Base-by-base conservation (phyloP, 1,284 basidiomycete species). In the Cutaneotrichosporon sp. region DNA sequence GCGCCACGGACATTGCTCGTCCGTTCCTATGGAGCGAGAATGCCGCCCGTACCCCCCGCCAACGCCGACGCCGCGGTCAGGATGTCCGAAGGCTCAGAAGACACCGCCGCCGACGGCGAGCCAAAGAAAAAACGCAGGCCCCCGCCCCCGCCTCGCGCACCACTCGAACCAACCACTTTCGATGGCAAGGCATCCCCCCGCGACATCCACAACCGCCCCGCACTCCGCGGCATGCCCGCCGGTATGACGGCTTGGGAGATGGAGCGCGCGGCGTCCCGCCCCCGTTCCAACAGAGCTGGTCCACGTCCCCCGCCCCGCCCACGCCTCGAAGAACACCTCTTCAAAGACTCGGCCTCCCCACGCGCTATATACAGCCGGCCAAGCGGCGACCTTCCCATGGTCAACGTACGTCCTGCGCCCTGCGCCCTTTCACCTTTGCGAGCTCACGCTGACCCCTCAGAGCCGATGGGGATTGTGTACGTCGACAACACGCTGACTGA, bases 381-480 rank as follows among this genome's bases (percentile, higher is more conserved):
- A 3, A 38, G 46, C 38, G 39, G 54, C 36, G 57, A 53, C 20
- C 55, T 75, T 56, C 74, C 74, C 0, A 53, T 50, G 10, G 38
- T 72, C 15, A 62, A 61, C 60, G 73, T 73, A 59, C 52, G 72
- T 41, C 9, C 2, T 38, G 15, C 36, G 17, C 23, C 33, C 12
- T n/a, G 44, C 40, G 40, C 21, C 15, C 21, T 4, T 21, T 23
- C 21, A 4, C 4, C 21, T 5, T 21, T 38, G 15, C 36, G 36
- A 17, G 9, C 15, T 38, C n/a, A 10, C 17, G 20, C 38, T 39
- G 17, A 17, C 9, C 22, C 4, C 35, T 17, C 48, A 74, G 70
- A 70, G 58, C 53, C 58, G 61, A 46, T 39, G 60, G 38, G 65
- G 65, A 23, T 58, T 67, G 21, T 67, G 69, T 73, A 38, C 52